Evolutionary conservation across 2,329 filamentous ascomycete genomes (phyloP), one percentile per base, ranked within the genome.

Genomic region (Neonectria sp.): DNA sequence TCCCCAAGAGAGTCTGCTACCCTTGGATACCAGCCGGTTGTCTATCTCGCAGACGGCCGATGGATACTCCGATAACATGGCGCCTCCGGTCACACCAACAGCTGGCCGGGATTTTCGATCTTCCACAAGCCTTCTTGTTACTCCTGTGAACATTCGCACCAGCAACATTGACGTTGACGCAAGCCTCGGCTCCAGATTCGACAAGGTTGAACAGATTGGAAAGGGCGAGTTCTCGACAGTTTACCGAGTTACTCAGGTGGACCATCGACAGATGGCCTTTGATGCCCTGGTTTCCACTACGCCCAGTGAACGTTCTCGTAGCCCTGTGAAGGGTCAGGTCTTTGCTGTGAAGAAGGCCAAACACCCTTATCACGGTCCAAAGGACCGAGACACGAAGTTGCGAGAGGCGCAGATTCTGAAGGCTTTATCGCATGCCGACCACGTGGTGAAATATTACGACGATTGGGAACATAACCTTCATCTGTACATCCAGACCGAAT

Each of bases 401-500:
- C 90, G 93, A 49, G 96, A 99, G 81, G 95, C 97, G 3, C 85
- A 90, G 21, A 90, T 95, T 24, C 86, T 99, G 53, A 91, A 92
- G 75, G 87, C 90, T n/a, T 84, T 99, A 48, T 89, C 89, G 58
- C 90, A 93, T 65, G 91, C 92, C 62, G 94, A 97, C 76, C 95
- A 99, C 79, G 89, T 98, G 60, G 86, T 99, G 59, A 90, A 93
- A 69, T 93, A 95, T 73, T 86, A 95, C 61, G 91, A 97, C 75
- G 92, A 91, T 78, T 99, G 96, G 96, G 95, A 98, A 81, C 88
- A 92, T 67, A 90, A 93, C 72, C 89, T 89, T 63, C 91, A 95
- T 77, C 88, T 99, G 11, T 99, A 98, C 83, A 98, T 99, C 68
- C 95, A 98, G 83, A 98, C 95, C 0, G 96, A 99, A 78, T 98